Evolutionary conservation across 306 rosid genomes (phyloP), one percentile per base, ranked within the genome.

Genomic region (Prosopis cineraria): DNA sequence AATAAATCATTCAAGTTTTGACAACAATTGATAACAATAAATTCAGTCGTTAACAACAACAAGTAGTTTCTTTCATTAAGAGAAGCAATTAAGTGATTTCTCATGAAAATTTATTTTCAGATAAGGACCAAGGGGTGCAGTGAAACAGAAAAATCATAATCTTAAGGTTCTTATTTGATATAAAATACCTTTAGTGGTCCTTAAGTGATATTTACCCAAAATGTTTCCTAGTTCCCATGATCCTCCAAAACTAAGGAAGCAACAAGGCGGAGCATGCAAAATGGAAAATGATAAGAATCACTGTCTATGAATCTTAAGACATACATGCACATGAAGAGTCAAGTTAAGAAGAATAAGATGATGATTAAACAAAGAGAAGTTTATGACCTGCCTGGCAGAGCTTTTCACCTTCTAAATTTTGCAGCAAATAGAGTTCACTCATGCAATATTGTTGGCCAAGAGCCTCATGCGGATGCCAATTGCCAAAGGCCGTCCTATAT

Each of bases 381-480:
- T 25, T 62, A 41, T 77, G 48, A 56, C 77, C 73, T 58, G 80
- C 58, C 44, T 33, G 10, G 24, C 50, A 71, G 9, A 53, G 22
- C 41, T 24, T 3, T 24, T 4, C 73, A 41, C 48, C 68, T 63
- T 47, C 67, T 47, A 14, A 58, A 67, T 40, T 50, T 73, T 52
- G 72, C 63, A 29, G 68, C 52, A 66, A 55, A 76, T 22, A 50
- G 36, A 14, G 52, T 69, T 75, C 24, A 45, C 58, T 50, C 48
- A 24, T 11, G 68, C 52, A 62, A 65, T 65, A 20, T 37, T 50
- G 17, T 74, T 73, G 33, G 81, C 11, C 13, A 52, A 79, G 71
- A 75, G 78, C 68, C 68, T 48, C 39, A 41, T 79, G 64, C 63
- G 62, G 43, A 53, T 75, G 81, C 59, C 79, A 78, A 69, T 44